phyloP scores from a whole-genome alignment of 2,329 filamentous ascomycete species.

The Cryphonectria naterciae region DNA sequence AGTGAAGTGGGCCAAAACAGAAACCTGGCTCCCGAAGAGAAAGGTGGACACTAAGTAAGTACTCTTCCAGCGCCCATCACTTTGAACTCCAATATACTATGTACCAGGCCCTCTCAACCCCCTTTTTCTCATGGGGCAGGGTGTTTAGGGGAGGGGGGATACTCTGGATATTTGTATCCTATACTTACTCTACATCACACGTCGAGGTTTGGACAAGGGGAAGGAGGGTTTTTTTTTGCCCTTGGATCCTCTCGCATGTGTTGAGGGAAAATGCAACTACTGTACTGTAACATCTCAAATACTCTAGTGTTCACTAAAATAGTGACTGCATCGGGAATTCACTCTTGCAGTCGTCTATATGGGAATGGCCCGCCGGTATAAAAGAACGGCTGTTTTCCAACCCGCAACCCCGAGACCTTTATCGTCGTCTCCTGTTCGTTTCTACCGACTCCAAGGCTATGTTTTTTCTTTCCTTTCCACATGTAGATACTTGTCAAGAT shows the following conservation, averaged over 20 bases:
- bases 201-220: not conserved
- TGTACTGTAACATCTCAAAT: not conserved
- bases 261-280: not conserved
- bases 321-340: not conserved
- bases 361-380: not conserved
- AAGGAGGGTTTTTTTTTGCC: not conserved
- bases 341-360: conserved; percentile 9
- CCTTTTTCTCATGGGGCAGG: not conserved
- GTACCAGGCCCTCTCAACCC: not conserved
- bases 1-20: conserved; percentile 23
- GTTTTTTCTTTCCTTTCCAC: not conserved
- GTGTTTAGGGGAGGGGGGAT: not conserved
- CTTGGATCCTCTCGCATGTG: not conserved
- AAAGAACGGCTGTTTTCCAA: conserved; percentile 12
- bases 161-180: not conserved
- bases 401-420: conserved; percentile 18
- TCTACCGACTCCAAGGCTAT: not conserved
- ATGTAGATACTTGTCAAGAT: not conserved
- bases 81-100: not conserved
- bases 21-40: conserved; percentile 21
- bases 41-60: conserved; percentile 20
- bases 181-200: conserved; percentile 3
- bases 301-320: not conserved
- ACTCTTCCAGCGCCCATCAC: not conserved
- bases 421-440: not conserved